These are phyloP conservation scores for Acephala macrosclerotiorum DNA, from an alignment of 2,329 filamentous ascomycete species.

Conservation along the genomic window DNA sequence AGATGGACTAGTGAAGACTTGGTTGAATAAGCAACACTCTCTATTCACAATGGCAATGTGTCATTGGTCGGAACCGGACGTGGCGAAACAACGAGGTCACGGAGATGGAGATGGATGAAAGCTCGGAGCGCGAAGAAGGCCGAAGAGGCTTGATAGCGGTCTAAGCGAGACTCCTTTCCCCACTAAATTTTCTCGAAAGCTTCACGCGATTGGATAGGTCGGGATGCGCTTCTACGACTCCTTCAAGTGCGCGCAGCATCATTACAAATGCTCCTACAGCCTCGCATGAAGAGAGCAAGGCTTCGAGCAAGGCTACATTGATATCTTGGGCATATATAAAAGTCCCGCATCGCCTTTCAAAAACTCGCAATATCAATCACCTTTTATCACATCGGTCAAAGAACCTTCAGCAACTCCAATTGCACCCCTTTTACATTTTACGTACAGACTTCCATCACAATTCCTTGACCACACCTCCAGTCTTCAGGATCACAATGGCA, in stretches of 20 bases:
- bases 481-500: slow-evolving; percentile 17
- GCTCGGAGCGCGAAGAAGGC: too few relatives aligned
- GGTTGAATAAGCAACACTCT: background rate
- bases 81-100: too few relatives aligned
- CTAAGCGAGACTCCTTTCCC: background rate
- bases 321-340: background rate
- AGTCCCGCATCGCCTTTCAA: background rate
- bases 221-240: background rate
- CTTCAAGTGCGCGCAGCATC: too few relatives aligned
- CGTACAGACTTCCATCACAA: background rate
- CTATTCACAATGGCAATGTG: background rate
- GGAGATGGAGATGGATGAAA: too few relatives aligned
- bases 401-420: background rate
- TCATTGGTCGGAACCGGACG: too few relatives aligned
- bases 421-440: background rate
- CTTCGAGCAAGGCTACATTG: background rate
- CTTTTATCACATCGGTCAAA: background rate
- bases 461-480: background rate
- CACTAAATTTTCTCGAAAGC: background rate
- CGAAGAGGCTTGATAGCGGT: background rate
- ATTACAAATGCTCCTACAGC: background rate
- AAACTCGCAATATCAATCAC: background rate
- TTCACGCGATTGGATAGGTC: background rate
- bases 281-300: background rate
- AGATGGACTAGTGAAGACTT: background rate